phyloP scores from a whole-genome alignment of 345 rosid species.

The Eutrema heterophyllum region DNA sequence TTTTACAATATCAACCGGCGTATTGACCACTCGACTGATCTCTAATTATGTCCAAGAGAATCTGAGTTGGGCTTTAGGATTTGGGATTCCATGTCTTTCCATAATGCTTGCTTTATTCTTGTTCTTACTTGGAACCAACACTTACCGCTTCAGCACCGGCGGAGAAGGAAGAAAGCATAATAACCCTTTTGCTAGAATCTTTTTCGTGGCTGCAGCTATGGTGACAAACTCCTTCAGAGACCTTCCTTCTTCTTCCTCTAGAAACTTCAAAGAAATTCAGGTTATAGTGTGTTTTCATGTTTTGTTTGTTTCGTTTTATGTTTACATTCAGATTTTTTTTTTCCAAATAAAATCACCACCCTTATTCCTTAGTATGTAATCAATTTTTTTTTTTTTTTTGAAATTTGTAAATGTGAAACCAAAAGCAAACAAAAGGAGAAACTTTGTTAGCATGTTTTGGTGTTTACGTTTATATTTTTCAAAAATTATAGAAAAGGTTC shows the following conservation, averaged over 20 bases:
- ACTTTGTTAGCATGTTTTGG: too few species aligned
- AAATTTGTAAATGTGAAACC: too few species aligned
- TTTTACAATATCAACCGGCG: neutral
- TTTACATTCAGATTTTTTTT: neutral
- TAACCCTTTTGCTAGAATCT: conserved; percentile 31
- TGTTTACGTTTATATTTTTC: neutral
- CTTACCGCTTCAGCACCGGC: conserved; percentile 15
- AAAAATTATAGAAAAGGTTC: too few species aligned
- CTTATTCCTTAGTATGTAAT: neutral
- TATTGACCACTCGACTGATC: conserved; percentile 7
- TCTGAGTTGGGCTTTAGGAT: conserved; percentile 22
- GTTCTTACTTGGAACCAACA: conserved; percentile 26
- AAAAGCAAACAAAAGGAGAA: too few species aligned
- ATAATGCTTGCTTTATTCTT: conserved; percentile 16
- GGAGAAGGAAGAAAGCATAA: conserved; percentile 3
- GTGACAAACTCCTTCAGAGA: conserved; percentile 3
- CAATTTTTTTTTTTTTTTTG: neutral
- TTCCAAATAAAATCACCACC: neutral
- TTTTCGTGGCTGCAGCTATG: conserved; percentile 24
- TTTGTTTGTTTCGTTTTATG: neutral
- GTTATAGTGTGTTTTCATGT: conserved; percentile 19
- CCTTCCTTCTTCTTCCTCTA: conserved; percentile 12
- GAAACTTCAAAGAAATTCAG: conserved; percentile 35
- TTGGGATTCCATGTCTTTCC: conserved; percentile 24
- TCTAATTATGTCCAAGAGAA: conserved; percentile 17